Conservation (phyloP, 116 monocot genomes). For the Iris pallida region DNA sequence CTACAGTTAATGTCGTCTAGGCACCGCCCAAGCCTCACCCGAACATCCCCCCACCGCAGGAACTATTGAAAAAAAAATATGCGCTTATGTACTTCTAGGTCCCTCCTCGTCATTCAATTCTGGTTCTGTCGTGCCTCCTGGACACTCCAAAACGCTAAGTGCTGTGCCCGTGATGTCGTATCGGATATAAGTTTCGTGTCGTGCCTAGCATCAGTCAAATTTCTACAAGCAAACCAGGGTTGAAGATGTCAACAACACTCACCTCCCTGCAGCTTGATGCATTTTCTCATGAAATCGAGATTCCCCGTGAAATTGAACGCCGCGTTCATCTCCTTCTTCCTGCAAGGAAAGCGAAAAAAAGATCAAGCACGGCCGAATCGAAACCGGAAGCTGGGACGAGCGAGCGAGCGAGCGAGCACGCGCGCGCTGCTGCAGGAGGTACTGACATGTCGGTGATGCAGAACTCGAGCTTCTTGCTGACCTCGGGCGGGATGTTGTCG, state of each 20-base stretch:
- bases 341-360: neutral
- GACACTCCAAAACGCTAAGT: no score
- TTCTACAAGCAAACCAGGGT: neutral
- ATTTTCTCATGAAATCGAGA: neutral
- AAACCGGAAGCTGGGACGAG: neutral
- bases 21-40: no score
- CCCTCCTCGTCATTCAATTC: no score
- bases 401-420: no score
- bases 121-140: no score
- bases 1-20: no score
- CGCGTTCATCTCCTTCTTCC: slow-evolving; percentile 5
- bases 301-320: slow-evolving; percentile 11
- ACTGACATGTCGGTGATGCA: slow-evolving; percentile 9
- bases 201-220: neutral
- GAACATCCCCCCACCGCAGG: no score
- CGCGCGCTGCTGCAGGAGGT: neutral
- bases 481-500: neutral
- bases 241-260: neutral
- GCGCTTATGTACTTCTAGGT: no score
- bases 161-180: no score
- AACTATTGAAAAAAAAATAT: no score
- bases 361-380: neutral
- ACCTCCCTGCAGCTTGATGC: neutral
- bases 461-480: slow-evolving; percentile 2
- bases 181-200: no score